Evolutionary conservation across 805 yeast genomes (phyloP), one percentile per base, ranked within the genome.

Genomic region (Wickerhamomyces xylosicus): DNA sequence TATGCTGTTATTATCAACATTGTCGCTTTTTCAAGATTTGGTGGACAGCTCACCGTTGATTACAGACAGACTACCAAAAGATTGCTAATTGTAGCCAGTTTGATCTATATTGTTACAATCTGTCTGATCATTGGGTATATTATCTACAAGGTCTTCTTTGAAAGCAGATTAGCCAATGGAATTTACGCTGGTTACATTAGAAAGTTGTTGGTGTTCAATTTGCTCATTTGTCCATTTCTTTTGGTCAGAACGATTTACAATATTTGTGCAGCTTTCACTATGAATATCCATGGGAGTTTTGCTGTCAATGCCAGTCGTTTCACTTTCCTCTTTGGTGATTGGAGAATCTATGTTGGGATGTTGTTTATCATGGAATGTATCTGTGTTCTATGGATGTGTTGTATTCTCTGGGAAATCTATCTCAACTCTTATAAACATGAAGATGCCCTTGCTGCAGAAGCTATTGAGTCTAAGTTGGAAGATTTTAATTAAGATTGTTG

Each of bases 161-260:
- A 25, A 11, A 25, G 13, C 9, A 25, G 14, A 13, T 4, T n/a
- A 25, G n/a, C 9, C 29, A 25, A 7, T 25, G 29, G 29, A 9
- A 8, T 25, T n/a, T 25, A 25, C 14, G 29, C 14, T 13, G 14
- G 5, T 13, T 11, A 25, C 29, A 25, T 31, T 52, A 21, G 21
- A 14, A 21, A 19, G 16, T 15, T 35, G 4, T 19, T 35, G 19
- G 5, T 8, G 62, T 63, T 61, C 42, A 57, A 53, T 22, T 56
- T 18, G 6, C 13, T 58, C 32, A 36, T 31, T 8, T 11, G 14
- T 8, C 38, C 38, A 19, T 36, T 36, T 17, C 4, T 36, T 4
- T 15, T 31, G 3, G 16, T 36, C 13, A 36, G 38, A 36, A 36
- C 20, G 21, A 17, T 36, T 31, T 36, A 31, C 31, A 15, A 15